Evolutionary conservation across 140 eudicot genomes (phyloP).

Genomic region (Oenanthe javanica): DNA sequence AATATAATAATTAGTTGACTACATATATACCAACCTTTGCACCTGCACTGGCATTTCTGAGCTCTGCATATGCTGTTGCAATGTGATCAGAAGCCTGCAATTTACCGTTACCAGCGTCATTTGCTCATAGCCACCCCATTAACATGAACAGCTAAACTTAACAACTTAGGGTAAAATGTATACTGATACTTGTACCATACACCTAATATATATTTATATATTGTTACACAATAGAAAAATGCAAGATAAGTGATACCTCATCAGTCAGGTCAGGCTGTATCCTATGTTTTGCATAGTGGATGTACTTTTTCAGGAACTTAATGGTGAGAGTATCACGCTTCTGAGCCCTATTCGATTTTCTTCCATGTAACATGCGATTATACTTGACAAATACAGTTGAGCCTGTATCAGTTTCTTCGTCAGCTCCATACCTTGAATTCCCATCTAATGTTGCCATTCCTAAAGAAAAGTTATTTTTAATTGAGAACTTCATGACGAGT

Average conservation of each 20-base stretch:
- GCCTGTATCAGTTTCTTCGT: constrained; percentile 62
- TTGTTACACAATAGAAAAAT: too few species aligned
- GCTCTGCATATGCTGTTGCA: constrained; percentile 96
- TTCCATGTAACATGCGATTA: constrained; percentile 83
- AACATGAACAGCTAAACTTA: background rate
- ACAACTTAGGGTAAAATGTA: background rate
- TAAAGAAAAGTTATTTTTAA: constrained; percentile 18
- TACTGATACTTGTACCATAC: background rate
- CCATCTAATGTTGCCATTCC: constrained; percentile 46
- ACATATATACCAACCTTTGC: constrained; percentile 51
- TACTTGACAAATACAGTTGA: constrained; percentile 75
- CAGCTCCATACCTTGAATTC: constrained; percentile 50
- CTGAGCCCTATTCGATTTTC: constrained; percentile 40
- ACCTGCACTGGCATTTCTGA: constrained; percentile 70
- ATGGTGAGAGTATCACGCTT: constrained; percentile 73
- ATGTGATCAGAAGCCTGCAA: constrained; percentile 88
- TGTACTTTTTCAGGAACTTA: constrained; percentile 88
- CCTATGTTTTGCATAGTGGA: constrained; percentile 91
- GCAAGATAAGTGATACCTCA: constrained; percentile 86
- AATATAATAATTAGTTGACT: constrained; percentile 5
- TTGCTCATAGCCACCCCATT: background rate
- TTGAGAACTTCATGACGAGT: constrained; percentile 1
- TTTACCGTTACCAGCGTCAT: constrained; percentile 9
- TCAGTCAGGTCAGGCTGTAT: constrained; percentile 92
- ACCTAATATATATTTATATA: background rate